Conservation (phyloP, 306 rosid species). For the Sicyos baderoa region DNA sequence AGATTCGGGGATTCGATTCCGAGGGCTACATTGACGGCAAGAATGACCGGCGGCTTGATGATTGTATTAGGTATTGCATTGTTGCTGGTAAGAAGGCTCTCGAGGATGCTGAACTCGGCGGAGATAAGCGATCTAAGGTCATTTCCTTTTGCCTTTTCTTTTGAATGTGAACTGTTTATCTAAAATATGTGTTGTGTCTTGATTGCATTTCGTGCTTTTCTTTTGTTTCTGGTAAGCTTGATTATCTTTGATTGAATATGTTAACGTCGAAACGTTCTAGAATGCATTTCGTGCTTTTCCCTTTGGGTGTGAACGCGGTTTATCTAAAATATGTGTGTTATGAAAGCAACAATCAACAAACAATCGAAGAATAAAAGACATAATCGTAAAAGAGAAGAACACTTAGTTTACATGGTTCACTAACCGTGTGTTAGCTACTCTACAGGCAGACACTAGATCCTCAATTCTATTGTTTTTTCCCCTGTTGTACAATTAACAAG, state of each 20-base stretch:
- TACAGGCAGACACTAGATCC: background rate
- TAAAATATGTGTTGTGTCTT: background rate
- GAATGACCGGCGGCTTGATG: constrained; percentile 83
- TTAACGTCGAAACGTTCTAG: background rate
- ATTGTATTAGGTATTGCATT: constrained; percentile 81
- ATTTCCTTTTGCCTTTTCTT: background rate
- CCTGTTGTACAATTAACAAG: background rate
- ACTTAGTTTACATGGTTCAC: background rate
- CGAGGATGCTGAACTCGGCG: constrained; percentile 65
- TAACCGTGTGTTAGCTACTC: background rate
- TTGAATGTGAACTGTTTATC: background rate
- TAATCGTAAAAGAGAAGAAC: background rate
- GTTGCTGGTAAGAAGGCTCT: constrained; percentile 94
- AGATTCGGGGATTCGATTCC: constrained; percentile 73
- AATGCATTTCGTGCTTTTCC: no score
- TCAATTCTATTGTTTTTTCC: background rate
- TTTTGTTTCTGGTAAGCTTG: background rate
- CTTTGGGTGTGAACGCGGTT: background rate
- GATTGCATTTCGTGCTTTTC: background rate
- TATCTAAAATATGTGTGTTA: no score
- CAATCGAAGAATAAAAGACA: no score
- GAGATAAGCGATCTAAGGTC: constrained; percentile 56
- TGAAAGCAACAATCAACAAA: no score
- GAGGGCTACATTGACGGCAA: constrained; percentile 90
- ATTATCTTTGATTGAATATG: background rate